A percentile compares a stretch with the other conserved stretches of the same genome.
phyloP scores from a whole-genome alignment of 2,329 filamentous ascomycete genomes.

The Aspergillus terreus region DNA sequence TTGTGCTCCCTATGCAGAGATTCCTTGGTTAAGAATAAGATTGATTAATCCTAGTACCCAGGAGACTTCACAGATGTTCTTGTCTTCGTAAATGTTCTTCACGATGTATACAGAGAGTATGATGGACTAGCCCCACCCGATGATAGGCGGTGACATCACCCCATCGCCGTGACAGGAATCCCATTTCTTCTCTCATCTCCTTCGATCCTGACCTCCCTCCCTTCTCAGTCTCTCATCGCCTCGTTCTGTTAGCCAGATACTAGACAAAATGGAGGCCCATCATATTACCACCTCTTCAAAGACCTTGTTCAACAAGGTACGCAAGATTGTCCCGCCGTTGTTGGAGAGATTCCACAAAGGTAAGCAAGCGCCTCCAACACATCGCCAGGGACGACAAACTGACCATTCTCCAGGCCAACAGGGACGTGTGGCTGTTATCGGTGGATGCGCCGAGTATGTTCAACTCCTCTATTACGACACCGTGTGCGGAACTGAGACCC shows the following conservation, averaged over 20 bases:
- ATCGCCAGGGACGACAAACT: neutral
- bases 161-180: neutral
- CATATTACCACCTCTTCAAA: constrained; percentile 65
- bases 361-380: constrained; percentile 37
- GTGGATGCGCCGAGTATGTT: constrained; percentile 74
- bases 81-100: neutral
- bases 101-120: neutral
- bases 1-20: constrained; percentile 2
- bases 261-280: constrained; percentile 29
- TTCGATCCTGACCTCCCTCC: neutral
- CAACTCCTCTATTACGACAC: neutral
- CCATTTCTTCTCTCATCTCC: neutral
- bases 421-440: constrained; percentile 87
- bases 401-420: constrained; percentile 65
- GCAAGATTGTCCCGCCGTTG: constrained; percentile 91
- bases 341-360: constrained; percentile 95
- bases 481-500: constrained; percentile 7
- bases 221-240: neutral
- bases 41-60: neutral
- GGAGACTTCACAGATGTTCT: neutral
- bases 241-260: neutral
- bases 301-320: constrained; percentile 73
- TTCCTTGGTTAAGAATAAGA: neutral
- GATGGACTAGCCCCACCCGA: constrained; percentile 23
- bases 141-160: constrained; percentile 32